Evolutionary conservation across 805 yeast species (phyloP), one percentile per base, ranked within the genome.

Genomic region (Zygoascus ofunaensis): DNA sequence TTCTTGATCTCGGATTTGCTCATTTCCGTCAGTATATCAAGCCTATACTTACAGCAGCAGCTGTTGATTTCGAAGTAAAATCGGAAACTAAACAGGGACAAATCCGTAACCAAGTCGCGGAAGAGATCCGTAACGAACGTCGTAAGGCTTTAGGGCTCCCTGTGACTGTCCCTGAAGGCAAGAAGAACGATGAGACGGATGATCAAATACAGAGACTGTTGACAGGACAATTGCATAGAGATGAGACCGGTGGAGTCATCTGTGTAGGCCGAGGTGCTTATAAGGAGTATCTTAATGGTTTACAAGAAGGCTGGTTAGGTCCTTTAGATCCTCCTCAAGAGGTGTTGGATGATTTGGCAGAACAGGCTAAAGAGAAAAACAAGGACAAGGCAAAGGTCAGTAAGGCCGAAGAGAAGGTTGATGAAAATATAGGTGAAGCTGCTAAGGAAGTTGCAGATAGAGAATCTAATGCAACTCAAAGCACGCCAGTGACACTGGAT

Each of bases 251-350:
- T 21, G 98, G 97, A 37, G 81, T 87, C 10, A 73, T 92, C 18
- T 85, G 96, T 59, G 66, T 92, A 21, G 99, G 99, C 3, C 74
- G 99, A 60, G 98, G 98, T 46, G 90, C 97, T 0, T 92, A 76
- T 61, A 90, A 90, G 61, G 99, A 92, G 69, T 92, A 87, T 59
- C 60, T 92, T 43, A 72, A 74, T 37, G 99, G 99, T 7, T 60
- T 92, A 8, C 96, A 92, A 55, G 98, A 92, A 66, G 98, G 98
- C 4, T 71, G 92, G 59, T 64, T 92, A 38, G 98, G 98, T 0
- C 97, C 97, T 1, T 66, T 90, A 47, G 87, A 75, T 14, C 62
- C 68, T 45, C 77, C 82, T 4, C 55, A 51, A 7, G 33, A 37
- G 23, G 8, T 10, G 5, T 17, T 23, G 17, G 41, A 37, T 14